A percentile compares a stretch with the other conserved stretches of the same genome.
These are phyloP conservation scores for Penicillium paneum DNA, from an alignment of 2,329 filamentous ascomycete species.

Conservation along the genomic window DNA sequence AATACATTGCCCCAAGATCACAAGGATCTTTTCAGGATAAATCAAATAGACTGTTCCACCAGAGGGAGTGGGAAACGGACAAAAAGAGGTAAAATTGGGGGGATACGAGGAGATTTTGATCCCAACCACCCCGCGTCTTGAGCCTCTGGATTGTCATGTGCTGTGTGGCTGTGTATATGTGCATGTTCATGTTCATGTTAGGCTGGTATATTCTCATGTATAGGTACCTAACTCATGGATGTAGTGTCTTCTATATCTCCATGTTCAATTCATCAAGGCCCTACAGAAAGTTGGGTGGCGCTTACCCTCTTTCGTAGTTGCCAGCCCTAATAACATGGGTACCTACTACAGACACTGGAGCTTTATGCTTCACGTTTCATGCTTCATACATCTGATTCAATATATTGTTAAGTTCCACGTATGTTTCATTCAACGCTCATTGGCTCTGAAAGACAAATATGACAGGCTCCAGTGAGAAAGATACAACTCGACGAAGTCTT, in stretches of 20 bases:
- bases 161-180: neutral
- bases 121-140: neutral
- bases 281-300: neutral
- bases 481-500: slow-evolving; percentile 23
- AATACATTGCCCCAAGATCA: neutral
- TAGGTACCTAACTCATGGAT: neutral
- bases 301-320: neutral
- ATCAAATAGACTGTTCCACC: neutral
- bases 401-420: neutral
- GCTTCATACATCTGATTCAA: neutral
- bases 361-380: neutral
- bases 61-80: neutral
- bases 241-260: neutral
- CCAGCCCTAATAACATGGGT: neutral
- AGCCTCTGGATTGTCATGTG: neutral
- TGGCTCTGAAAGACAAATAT: slow-evolving; percentile 13
- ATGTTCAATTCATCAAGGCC: neutral
- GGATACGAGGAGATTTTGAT: neutral
- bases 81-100: neutral
- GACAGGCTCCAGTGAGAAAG: slow-evolving; percentile 18
- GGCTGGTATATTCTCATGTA: neutral
- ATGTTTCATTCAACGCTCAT: neutral
- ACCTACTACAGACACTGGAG: neutral
- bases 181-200: neutral
- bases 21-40: neutral